Base-by-base conservation (phyloP, 805 yeast genomes). In the Monosporozyma aquatica region DNA sequence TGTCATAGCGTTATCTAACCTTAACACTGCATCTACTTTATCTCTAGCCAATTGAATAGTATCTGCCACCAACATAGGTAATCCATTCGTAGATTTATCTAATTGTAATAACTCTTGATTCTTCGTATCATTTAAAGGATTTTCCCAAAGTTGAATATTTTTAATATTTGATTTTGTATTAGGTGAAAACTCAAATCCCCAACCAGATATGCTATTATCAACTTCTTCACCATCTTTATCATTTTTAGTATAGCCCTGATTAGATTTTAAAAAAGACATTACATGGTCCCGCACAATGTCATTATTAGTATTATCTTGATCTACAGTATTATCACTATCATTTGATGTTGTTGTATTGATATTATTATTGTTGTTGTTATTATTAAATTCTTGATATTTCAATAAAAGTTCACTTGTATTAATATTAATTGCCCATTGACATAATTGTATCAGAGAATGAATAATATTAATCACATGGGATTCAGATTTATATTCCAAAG, bases 391-490 rank as follows among this genome's bases (percentile, higher is more conserved):
- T 27, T 25, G 33, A 14, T 34, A 33, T 21, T 40, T 25, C 2
- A 32, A 32, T n/a, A 42, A 10, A 8, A 76, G 67, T 49, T 78
- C 85, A n/a, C 84, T 82, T 1, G 84, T 80, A 51, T 82, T 85
- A 10, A 87, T 75, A 32, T 72, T 68, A 17, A 86, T 64, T 0
- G 95, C 89, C 47, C 78, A 80, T 42, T 85, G 87, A 54, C 89
- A 78, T 40, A 82, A 68, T 15, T 82, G 86, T 4, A 75, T 56
- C 30, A 55, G 40, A 15, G 50, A 49, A 8, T 47, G 45, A 15
- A 51, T 20, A 8, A 48, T 39, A 29, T 44, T 46, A 17, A 37
- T 25, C 1, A 44, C 30, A 13, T 47, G 42, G 9, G 55, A 39
- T 6, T 43, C 41, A 5, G 55, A 50, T 15, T 45, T 43, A 24